Conservation (phyloP, 1,284 basidiomycete species). For the Heterobasidion occidentale region DNA sequence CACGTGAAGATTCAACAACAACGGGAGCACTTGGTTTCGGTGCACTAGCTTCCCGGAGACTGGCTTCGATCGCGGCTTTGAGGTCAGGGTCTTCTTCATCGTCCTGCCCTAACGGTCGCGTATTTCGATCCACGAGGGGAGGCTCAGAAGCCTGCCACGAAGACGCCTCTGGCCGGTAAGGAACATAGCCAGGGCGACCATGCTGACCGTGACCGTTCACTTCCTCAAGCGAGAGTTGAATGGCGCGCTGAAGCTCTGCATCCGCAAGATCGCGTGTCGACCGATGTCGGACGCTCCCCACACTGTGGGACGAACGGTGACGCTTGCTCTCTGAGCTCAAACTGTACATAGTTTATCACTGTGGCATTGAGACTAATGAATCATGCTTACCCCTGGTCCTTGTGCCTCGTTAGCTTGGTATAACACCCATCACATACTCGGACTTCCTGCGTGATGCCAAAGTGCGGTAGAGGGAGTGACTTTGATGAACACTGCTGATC, state of each 20-base stretch:
- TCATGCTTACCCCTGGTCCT: constrained; percentile 37
- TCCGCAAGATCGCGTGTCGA: constrained; percentile 67
- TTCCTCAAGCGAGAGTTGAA: constrained; percentile 85
- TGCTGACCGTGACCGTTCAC: constrained; percentile 44
- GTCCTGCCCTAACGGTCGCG: constrained; percentile 32
- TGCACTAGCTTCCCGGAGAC: constrained; percentile 77
- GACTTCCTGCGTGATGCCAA: constrained; percentile 90
- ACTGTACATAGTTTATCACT: not conserved
- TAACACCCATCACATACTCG: constrained; percentile 92
- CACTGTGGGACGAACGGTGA: constrained; percentile 44
- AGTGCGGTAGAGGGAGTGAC: constrained; percentile 82
- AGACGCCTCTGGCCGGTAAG: constrained; percentile 39
- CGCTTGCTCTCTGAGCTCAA: constrained; percentile 1
- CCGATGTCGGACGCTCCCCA: constrained; percentile 40
- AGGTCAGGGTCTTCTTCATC: constrained; percentile 90
- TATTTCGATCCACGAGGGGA: constrained; percentile 53
- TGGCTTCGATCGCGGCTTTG: constrained; percentile 92
- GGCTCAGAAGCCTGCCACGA: constrained; percentile 65
- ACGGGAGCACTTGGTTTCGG: constrained; percentile 74
- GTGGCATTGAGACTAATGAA: not conserved
- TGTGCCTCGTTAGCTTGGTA: constrained; percentile 61
- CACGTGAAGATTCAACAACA: constrained; percentile 44
- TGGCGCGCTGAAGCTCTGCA: constrained; percentile 89
- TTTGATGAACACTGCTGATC: constrained; percentile 92
- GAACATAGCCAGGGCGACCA: constrained; percentile 55